Evolutionary conservation across 2,329 filamentous ascomycete genomes (phyloP).

Genomic region (Clarireedia monteithiana): DNA sequence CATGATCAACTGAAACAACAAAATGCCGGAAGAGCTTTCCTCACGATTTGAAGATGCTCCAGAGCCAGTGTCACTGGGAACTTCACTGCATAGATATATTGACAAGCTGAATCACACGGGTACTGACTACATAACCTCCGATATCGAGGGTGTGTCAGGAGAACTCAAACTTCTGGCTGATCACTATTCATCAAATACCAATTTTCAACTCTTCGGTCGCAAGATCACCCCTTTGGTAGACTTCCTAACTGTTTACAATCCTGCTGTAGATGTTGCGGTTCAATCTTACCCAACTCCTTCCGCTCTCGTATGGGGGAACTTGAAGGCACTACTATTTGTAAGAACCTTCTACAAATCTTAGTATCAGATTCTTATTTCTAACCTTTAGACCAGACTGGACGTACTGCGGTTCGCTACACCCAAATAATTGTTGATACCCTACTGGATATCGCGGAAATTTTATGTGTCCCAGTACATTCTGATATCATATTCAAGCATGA

Average conservation of each 20-base stretch:
- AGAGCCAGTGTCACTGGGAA: background rate
- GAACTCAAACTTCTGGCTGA: slow-evolving; percentile 3
- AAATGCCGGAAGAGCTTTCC: background rate
- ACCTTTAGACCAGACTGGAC: background rate
- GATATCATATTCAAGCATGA: slow-evolving; percentile 1
- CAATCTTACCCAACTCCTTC: slow-evolving; percentile 4
- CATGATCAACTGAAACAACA: background rate
- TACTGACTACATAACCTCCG: background rate
- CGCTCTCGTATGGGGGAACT: background rate
- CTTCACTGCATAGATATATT: slow-evolving; percentile 2
- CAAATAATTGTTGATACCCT: background rate
- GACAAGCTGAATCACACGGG: background rate
- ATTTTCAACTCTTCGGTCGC: background rate
- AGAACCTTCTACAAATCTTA: background rate
- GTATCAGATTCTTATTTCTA: background rate
- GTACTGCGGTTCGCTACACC: background rate
- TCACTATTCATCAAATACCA: slow-evolving; percentile 1
- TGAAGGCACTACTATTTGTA: slow-evolving; percentile 1
- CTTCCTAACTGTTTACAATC: slow-evolving; percentile 2
- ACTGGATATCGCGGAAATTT: background rate
- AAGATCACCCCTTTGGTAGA: slow-evolving; percentile 6
- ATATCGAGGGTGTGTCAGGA: slow-evolving; percentile 4
- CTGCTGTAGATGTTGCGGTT: slow-evolving; percentile 2
- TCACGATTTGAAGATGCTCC: background rate
- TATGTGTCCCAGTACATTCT: background rate